A percentile compares a stretch with the other conserved stretches of the same genome.
Evolutionary conservation across 2,329 filamentous ascomycete genomes (phyloP).

Genomic region (Pseudocercospora eumusae): DNA sequence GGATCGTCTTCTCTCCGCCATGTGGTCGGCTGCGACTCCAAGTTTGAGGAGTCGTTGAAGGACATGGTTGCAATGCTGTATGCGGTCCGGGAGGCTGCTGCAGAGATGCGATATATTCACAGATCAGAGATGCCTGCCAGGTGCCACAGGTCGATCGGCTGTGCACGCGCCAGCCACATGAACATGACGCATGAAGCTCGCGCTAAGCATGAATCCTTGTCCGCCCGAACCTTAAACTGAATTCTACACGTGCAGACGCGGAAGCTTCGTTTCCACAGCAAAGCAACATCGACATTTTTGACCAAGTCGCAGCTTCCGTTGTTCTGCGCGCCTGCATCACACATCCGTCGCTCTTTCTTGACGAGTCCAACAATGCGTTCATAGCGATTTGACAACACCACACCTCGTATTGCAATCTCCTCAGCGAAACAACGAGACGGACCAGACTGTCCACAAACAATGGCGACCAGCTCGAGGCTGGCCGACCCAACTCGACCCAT

Average conservation of each 20-base stretch:
- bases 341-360: neutral
- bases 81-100: neutral
- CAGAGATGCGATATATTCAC: neutral
- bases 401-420: neutral
- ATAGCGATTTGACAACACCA: neutral
- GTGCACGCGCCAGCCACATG: conserved; percentile 5
- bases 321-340: neutral
- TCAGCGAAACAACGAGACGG: conserved; percentile 15
- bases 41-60: conserved; percentile 79
- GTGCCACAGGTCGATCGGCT: neutral
- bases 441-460: no score
- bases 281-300: conserved; percentile 1
- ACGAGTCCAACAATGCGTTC: neutral
- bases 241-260: neutral
- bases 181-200: no score
- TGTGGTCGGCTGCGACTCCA: conserved; percentile 76
- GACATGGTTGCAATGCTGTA: conserved; percentile 63
- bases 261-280: neutral
- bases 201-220: neutral
- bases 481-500: conserved; percentile 41
- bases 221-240: neutral
- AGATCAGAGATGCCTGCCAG: conserved; percentile 6
- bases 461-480: conserved; percentile 5
- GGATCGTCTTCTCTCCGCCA: conserved; percentile 69
- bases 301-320: neutral